Conservation (phyloP, 1,139 yeast genomes). For the Kluyveromyces sp. region DNA sequence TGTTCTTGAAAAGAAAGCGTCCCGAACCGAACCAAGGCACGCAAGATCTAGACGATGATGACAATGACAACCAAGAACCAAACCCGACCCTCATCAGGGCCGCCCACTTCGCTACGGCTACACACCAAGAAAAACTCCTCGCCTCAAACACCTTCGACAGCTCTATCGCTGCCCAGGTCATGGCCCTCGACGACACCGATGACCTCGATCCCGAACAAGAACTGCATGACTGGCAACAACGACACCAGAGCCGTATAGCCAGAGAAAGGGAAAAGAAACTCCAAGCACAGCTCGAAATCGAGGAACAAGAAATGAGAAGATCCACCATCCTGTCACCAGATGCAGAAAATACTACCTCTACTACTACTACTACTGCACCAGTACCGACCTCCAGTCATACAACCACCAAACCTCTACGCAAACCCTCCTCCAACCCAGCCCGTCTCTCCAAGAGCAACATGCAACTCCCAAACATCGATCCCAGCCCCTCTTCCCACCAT, state of each 20-base stretch:
- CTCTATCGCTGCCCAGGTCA: constrained; percentile 15
- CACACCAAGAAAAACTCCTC: constrained; percentile 8
- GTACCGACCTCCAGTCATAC: too few relatives aligned
- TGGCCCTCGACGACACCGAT: constrained; percentile 23
- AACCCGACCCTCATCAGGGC: constrained; percentile 13
- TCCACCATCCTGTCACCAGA: neutral
- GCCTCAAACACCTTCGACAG: constrained; percentile 21
- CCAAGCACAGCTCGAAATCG: constrained; percentile 21
- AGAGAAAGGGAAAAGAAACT: constrained; percentile 18
- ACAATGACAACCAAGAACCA: neutral
- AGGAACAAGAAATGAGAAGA: constrained; percentile 21
- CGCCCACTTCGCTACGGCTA: constrained; percentile 13
- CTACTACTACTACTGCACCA: too few relatives aligned
- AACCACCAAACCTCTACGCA: too few relatives aligned
- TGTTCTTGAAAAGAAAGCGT: constrained; percentile 16
- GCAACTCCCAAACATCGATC: too few relatives aligned
- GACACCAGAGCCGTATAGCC: constrained; percentile 18
- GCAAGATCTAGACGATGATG: neutral
- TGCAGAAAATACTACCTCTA: too few relatives aligned
- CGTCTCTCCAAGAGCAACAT: too few relatives aligned
- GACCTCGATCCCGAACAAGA: constrained; percentile 18
- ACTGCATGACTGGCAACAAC: constrained; percentile 15
- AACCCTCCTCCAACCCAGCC: too few relatives aligned
- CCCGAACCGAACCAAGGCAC: neutral
- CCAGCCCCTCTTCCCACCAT: too few relatives aligned